Conservation (phyloP, 2,329 filamentous ascomycete species). For the Hawksworthiomyces lignivorus region DNA sequence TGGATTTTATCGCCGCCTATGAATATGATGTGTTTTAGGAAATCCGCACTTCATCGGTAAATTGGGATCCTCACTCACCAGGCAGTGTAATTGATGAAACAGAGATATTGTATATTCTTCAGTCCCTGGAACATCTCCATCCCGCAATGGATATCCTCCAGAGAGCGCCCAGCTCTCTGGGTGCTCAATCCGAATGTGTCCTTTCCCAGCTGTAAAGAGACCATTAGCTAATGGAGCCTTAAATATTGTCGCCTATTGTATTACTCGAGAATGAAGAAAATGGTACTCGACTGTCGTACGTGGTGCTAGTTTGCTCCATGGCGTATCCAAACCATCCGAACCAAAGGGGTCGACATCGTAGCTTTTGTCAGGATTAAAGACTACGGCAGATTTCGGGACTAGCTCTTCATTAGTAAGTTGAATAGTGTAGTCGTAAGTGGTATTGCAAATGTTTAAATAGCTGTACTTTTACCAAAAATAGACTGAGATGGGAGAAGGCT, state of each 20-base stretch:
- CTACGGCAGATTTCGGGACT: slow-evolving; percentile 11
- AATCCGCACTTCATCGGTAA: neutral
- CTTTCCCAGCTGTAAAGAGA: slow-evolving; percentile 11
- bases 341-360: slow-evolving; percentile 16
- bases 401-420: neutral
- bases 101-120: slow-evolving; percentile 16
- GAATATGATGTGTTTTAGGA: neutral
- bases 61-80: slow-evolving; percentile 6
- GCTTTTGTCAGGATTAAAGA: slow-evolving; percentile 11
- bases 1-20: slow-evolving; percentile 16
- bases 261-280: neutral
- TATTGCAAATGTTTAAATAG: too few relatives aligned
- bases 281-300: slow-evolving; percentile 3
- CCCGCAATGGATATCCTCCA: slow-evolving; percentile 12
- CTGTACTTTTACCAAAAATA: slow-evolving; percentile 7
- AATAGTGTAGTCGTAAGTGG: neutral
- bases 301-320: slow-evolving; percentile 13
- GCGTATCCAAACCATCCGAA: slow-evolving; percentile 9
- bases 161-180: slow-evolving; percentile 9
- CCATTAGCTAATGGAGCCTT: neutral
- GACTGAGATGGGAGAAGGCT: slow-evolving; percentile 7
- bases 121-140: neutral
- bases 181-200: slow-evolving; percentile 13
- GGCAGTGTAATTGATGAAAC: slow-evolving; percentile 16
- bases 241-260: too few relatives aligned